Evolutionary conservation across 2,329 filamentous ascomycete genomes (phyloP).

Genomic region (Fusarium liriodendri): DNA sequence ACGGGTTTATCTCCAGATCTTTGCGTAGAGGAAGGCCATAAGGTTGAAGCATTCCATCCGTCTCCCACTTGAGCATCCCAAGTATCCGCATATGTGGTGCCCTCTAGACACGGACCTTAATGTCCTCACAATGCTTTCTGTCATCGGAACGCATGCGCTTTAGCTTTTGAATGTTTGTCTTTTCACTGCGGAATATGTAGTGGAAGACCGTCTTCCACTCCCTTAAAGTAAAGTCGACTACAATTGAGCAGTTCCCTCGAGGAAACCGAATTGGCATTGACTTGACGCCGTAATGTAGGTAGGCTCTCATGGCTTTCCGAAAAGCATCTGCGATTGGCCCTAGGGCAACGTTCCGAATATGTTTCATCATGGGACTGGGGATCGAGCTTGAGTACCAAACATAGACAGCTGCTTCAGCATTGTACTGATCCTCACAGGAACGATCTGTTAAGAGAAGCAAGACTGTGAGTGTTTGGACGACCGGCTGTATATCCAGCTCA

Average conservation of each 20-base stretch:
- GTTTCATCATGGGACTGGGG: conserved; percentile 6
- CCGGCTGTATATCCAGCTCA: not conserved
- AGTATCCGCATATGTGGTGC: conserved; percentile 20
- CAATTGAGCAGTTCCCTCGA: not conserved
- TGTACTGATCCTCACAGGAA: conserved; percentile 12
- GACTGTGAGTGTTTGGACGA: conserved; percentile 17
- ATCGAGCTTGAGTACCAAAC: conserved; percentile 43
- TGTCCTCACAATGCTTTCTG: conserved; percentile 7
- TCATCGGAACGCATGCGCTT: conserved; percentile 7
- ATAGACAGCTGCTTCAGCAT: conserved; percentile 41
- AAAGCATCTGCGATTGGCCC: not conserved
- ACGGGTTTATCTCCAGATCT: conserved; percentile 37
- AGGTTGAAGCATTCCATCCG: conserved; percentile 40
- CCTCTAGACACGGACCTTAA: conserved; percentile 23
- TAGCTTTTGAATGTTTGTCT: not conserved
- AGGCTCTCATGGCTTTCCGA: not conserved
- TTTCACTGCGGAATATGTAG: not conserved
- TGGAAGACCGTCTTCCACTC: conserved; percentile 18
- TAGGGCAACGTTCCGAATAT: conserved; percentile 22
- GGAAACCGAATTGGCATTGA: not conserved
- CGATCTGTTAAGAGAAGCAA: conserved; percentile 25
- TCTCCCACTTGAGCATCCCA: conserved; percentile 33
- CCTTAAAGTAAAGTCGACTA: not conserved
- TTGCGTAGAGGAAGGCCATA: conserved; percentile 32
- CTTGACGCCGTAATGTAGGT: not conserved